Conservation (phyloP, 2,329 filamentous ascomycete species). For the Leptographium lundbergii region DNA sequence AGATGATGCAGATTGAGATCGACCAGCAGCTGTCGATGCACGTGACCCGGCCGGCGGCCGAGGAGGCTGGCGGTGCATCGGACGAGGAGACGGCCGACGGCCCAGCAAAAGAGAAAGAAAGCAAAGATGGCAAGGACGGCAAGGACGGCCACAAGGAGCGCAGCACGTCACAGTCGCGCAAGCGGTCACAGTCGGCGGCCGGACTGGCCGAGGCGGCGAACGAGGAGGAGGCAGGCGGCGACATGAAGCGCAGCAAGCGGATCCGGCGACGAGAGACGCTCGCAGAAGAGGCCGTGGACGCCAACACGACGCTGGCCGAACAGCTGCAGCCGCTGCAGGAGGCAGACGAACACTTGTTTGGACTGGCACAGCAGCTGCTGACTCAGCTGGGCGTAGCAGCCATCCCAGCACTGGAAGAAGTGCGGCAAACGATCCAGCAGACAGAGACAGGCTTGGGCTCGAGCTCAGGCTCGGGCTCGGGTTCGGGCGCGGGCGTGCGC, state of each 20-base stretch:
- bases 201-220: slow-evolving; percentile 39
- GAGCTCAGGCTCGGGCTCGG: no score
- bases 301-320: slow-evolving; percentile 36
- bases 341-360: slow-evolving; percentile 42
- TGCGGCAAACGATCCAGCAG: slow-evolving; percentile 14
- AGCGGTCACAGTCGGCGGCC: slow-evolving; percentile 49
- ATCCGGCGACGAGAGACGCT: slow-evolving; percentile 48
- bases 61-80: background rate
- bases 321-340: slow-evolving; percentile 45
- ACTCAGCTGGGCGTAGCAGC: slow-evolving; percentile 38
- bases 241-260: slow-evolving; percentile 52
- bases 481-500: slow-evolving; percentile 28
- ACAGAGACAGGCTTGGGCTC: no score
- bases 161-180: slow-evolving; percentile 27
- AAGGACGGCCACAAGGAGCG: slow-evolving; percentile 14
- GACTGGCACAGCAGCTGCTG: slow-evolving; percentile 40
- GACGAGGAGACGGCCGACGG: background rate
- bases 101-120: background rate
- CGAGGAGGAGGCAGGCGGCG: slow-evolving; percentile 31
- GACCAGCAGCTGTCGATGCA: slow-evolving; percentile 19
- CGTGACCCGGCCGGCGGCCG: background rate
- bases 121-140: no score
- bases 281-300: slow-evolving; percentile 39
- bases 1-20: slow-evolving; percentile 25
- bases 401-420: slow-evolving; percentile 25